Evolutionary conservation across 192 early-diverging fungal genomes (phyloP).

Genomic region (Entomortierella chlamydospora): DNA sequence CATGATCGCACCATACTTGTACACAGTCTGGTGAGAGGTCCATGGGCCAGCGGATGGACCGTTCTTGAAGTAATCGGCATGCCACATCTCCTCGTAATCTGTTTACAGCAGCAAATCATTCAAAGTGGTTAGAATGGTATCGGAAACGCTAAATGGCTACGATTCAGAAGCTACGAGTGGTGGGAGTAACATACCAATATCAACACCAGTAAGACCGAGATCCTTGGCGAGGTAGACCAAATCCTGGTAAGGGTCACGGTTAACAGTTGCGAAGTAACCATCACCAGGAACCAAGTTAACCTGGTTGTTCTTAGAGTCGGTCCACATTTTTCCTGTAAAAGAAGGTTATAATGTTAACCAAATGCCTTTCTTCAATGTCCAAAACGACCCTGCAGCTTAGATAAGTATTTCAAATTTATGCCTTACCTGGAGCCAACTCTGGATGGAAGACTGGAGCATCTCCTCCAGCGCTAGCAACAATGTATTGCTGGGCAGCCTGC

Average conservation of each 20-base stretch:
- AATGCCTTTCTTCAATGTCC: too few species aligned
- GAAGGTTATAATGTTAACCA: background rate
- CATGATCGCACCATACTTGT: conserved; percentile 52
- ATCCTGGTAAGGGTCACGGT: conserved; percentile 54
- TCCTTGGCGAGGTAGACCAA: conserved; percentile 51
- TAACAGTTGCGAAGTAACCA: conserved; percentile 24
- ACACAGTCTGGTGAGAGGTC: conserved; percentile 51
- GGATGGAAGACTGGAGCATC: conserved; percentile 46
- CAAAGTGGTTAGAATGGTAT: background rate
- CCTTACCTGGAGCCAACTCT: conserved; percentile 37
- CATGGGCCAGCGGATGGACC: conserved; percentile 36
- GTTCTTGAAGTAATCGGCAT: conserved; percentile 47
- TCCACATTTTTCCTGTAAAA: conserved; percentile 26
- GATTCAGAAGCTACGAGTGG: background rate
- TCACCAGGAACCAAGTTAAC: conserved; percentile 30
- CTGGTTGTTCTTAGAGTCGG: conserved; percentile 28
- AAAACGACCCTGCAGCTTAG: too few species aligned
- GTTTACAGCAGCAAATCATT: background rate
- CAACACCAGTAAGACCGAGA: conserved; percentile 42
- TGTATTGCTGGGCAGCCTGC: conserved; percentile 22
- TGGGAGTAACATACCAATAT: conserved; percentile 17
- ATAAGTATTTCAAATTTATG: background rate
- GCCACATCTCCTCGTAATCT: conserved; percentile 57
- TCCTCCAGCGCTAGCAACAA: conserved; percentile 18
- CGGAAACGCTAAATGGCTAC: background rate